A percentile compares a stretch with the other conserved stretches of the same genome.
These are phyloP conservation scores for Poterioochromonas sp. DNA, from an alignment of 352 stramenopile species.

Conservation along the genomic window DNA sequence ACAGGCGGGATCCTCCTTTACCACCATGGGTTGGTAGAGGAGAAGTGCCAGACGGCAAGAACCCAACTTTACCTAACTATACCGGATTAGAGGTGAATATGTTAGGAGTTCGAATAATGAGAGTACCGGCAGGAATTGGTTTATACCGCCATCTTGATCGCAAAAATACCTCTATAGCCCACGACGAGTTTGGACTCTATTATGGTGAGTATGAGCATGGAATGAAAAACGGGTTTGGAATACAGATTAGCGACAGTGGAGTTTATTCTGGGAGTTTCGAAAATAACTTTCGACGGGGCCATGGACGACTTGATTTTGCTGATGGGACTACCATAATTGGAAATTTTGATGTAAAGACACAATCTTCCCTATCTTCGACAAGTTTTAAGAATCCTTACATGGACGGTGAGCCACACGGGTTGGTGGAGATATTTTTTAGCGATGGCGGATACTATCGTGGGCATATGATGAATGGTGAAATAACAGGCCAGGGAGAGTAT, in stretches of 20 bases:
- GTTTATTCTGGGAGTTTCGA: conserved; percentile 38
- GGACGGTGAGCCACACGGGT: not conserved
- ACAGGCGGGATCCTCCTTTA: not conserved
- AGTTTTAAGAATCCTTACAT: conserved; percentile 31
- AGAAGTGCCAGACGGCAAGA: conserved; percentile 40
- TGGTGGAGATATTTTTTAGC: conserved; percentile 29
- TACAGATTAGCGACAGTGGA: conserved; percentile 38
- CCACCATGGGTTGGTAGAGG: conserved; percentile 38
- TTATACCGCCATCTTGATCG: conserved; percentile 24
- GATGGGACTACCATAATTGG: conserved; percentile 17
- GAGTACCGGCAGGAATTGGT: conserved; percentile 40
- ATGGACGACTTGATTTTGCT: conserved; percentile 28
- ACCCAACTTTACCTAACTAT: conserved; percentile 38
- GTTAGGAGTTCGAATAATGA: conserved; percentile 28
- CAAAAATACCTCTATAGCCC: not conserved
- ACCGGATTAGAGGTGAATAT: conserved; percentile 38
- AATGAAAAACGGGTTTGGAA: conserved; percentile 37
- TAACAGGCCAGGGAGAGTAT: conserved; percentile 35
- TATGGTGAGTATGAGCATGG: conserved; percentile 40
- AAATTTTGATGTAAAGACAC: not conserved
- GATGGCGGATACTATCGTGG: conserved; percentile 40
- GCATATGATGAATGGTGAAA: conserved; percentile 34
- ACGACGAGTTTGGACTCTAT: conserved; percentile 36
- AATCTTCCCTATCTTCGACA: conserved; percentile 36
- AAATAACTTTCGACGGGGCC: conserved; percentile 31